Base-by-base conservation (phyloP, 371 early-diverging fungal species). In the Funneliformis caledonium region DNA sequence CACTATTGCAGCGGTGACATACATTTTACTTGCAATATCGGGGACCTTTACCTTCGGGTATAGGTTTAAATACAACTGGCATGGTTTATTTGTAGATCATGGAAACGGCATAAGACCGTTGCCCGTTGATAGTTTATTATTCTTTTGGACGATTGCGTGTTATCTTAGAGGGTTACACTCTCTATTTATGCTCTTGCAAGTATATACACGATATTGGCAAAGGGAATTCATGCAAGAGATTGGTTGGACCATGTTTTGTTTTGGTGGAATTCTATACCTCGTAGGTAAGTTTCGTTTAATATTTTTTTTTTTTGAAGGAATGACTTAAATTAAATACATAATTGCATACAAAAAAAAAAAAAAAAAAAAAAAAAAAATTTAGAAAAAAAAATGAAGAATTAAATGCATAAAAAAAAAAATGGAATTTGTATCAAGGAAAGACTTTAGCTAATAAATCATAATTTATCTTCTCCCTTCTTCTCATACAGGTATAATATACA, bases 61-160 rank as follows among this genome's bases (percentile, higher is more conserved):
- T 10, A 56, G 79, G 2, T 70, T 43, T 43, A 62, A 47, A 69
- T 52, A 79, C 50, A 79, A 69, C 70, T 79, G 79, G 79, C 48
- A 79, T 43, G 79, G 79, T 33, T 60, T 79, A 69, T 79, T 79
- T 26, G 70, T 79, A 11, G 70, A 79, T 19, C 79, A 79, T 43
- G 50, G 70, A 1, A n/a, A 45, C 42, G 79, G 79, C 3, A 79
- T 79, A n/a, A 26, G 79, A 52, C 79, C 79, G 12, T 69, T 79
- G 26, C 79, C 79, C 4, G 79, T 79, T 12, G 79, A 79, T 69
- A 50, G 59, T 69, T 47, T 79, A 67, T 56, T 79, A 3, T 69
- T 79, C 43, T 79, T 79, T 69, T 79, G 62, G 52, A 70, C 70
- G 0, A 67, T 79, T 45, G 68, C 70, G 2, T 31, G 45, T 33